Evolutionary conservation across 805 yeast species (phyloP), one percentile per base, ranked within the genome.

Genomic region (Debaryomyces castellii): DNA sequence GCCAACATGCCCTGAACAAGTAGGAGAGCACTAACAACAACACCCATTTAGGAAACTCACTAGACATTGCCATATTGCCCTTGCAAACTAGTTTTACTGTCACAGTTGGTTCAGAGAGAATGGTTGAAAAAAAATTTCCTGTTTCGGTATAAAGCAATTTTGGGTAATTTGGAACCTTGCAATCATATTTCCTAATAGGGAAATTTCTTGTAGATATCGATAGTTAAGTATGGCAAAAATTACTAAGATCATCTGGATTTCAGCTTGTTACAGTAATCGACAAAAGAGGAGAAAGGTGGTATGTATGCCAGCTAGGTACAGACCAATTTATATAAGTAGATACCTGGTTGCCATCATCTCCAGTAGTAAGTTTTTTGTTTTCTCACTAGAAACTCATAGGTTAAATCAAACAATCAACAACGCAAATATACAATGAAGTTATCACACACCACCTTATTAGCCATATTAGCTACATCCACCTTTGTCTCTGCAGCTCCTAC

Each of bases 401-500:
- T 18, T 20, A 30, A 30, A 16, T 30, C 34, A 17, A 16, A 30
- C 14, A 30, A 8, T 11, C 34, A 14, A 30, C 34, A 14, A 30
- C 18, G 14, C 34, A 30, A 30, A 7, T 2, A 30, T 20, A 53
- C 49, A 54, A 72, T 72, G 77, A 72, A 70, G 63, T 65, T 71
- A 36, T 57, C 76, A 32, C 59, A 69, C 38, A 55, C 76, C 39
- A 62, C 76, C 40, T 58, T 65, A 43, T 55, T 69, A 49, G 74
- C 76, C 45, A 55, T 71, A 50, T 63, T 69, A 54, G 74, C 72
- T 45, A 39, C 76, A 28, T 48, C 68, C 32, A 59, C 73, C 24
- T 51, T 64, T 39, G 75, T 66, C 27, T 51, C 57, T 40, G 71
- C 76, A 44, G 71, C 74, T 24, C 68, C 67, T 52, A 47, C 56